These are phyloP conservation scores for Dipteronia sinensis DNA, from an alignment of 345 rosid species.

Conservation along the genomic window DNA sequence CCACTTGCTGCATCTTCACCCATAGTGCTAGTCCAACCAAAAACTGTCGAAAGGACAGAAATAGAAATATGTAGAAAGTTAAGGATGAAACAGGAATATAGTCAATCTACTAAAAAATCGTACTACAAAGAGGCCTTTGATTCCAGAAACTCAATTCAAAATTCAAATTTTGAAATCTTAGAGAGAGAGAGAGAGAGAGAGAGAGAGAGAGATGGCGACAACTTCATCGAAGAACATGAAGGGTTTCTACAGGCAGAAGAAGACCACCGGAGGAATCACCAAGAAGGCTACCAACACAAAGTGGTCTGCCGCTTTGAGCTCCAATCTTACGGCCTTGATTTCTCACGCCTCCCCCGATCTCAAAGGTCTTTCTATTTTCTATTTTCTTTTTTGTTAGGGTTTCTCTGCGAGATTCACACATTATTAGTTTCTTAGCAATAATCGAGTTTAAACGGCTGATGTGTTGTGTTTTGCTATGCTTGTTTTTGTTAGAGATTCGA, in stretches of 20 bases:
- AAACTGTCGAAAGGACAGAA: neutral
- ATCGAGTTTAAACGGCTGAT: too few species aligned
- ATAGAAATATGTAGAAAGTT: neutral
- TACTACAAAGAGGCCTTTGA: neutral
- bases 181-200: constrained; percentile 1
- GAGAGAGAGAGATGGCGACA: constrained; percentile 39
- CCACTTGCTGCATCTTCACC: too few species aligned
- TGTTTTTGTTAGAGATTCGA: too few species aligned
- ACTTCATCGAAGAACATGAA: constrained; percentile 52
- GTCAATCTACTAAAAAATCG: neutral
- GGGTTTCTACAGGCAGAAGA: constrained; percentile 67
- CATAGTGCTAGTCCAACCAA: neutral
- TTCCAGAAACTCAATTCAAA: neutral
- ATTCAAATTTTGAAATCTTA: constrained; percentile 39
- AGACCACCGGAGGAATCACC: constrained; percentile 40
- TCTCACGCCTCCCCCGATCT: constrained; percentile 57
- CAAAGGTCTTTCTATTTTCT: constrained; percentile 34
- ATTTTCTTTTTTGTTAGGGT: neutral
- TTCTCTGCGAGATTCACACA: neutral
- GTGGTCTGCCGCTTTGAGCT: constrained; percentile 43
- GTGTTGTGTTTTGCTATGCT: neutral
- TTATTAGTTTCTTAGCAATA: neutral
- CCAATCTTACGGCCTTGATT: constrained; percentile 47
- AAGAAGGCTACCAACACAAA: constrained; percentile 36
- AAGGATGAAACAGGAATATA: neutral